phyloP scores from a whole-genome alignment of 768 basidiomycete genomes.

The Amanita phalloides region DNA sequence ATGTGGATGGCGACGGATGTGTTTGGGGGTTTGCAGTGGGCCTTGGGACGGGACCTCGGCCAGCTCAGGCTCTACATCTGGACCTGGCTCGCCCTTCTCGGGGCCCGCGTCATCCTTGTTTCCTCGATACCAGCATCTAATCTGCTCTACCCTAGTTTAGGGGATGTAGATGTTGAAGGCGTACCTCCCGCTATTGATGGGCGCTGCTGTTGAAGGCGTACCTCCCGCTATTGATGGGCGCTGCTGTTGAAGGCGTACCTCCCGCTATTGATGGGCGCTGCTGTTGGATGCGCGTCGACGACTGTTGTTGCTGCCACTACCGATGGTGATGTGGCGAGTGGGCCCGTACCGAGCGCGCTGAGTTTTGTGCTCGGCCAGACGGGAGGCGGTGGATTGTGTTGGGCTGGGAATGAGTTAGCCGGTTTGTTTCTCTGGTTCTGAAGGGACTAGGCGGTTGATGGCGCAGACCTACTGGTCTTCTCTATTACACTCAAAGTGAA shows the following conservation, averaged over 20 bases:
- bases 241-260: no score
- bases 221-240: no score
- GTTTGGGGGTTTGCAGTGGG: conserved; percentile 14
- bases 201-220: not conserved
- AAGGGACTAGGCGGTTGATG: not conserved
- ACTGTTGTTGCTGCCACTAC: not conserved
- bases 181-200: not conserved
- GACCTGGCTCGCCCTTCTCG: not conserved
- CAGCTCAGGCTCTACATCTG: no score
- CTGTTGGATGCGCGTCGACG: not conserved
- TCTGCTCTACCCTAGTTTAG: not conserved
- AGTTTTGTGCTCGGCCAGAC: conserved; percentile 17
- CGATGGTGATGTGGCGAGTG: not conserved
- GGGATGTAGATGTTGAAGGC: not conserved
- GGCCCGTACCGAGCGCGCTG: conserved; percentile 13
- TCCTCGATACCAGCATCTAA: not conserved
- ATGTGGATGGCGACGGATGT: conserved; percentile 10
- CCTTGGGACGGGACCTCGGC: not conserved
- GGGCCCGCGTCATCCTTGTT: not conserved
- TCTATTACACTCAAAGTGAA: conserved; percentile 92
- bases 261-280: not conserved
- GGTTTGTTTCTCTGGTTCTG: conserved; percentile 25
- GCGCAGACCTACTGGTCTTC: conserved; percentile 55
- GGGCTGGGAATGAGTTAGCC: not conserved
- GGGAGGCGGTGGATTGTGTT: no score